Conservation (phyloP, 164 flowering plant genomes). For the Hamamelis virginiana region DNA sequence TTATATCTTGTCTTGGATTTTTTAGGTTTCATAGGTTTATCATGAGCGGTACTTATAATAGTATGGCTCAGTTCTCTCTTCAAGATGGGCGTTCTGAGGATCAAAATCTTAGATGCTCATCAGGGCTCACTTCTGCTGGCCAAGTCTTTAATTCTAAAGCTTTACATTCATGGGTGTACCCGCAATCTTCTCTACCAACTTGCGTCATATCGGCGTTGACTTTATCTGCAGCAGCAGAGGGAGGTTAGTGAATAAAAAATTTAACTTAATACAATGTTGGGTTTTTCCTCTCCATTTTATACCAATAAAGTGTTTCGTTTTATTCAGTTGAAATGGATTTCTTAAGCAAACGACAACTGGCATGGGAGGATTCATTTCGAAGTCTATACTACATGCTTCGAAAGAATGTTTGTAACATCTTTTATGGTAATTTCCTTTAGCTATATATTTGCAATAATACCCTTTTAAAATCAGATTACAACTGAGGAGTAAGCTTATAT, state of each 20-base stretch:
- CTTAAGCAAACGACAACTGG: conserved; percentile 60
- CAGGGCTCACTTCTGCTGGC: conserved; percentile 23
- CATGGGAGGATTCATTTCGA: conserved; percentile 94
- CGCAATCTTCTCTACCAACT: conserved; percentile 77
- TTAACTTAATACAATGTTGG: background rate
- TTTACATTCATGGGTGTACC: conserved; percentile 82
- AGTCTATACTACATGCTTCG: conserved; percentile 89
- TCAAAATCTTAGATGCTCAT: conserved; percentile 18
- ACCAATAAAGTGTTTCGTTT: background rate
- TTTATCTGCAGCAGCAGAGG: conserved; percentile 50
- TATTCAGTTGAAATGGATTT: conserved; percentile 61
- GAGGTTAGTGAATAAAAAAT: conserved; percentile 48
- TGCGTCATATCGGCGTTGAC: conserved; percentile 66
- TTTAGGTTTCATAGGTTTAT: conserved; percentile 71
- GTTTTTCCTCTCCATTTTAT: background rate
- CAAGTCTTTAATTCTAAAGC: conserved; percentile 35
- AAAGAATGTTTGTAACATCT: conserved; percentile 62
- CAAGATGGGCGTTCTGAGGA: conserved; percentile 25
- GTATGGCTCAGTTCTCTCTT: conserved; percentile 25
- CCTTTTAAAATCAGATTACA: background rate
- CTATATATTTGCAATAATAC: background rate
- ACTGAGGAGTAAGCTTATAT: too few species aligned
- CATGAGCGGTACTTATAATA: conserved; percentile 38
- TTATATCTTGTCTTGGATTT: background rate
- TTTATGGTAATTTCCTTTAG: conserved; percentile 63